phyloP scores from a whole-genome alignment of 306 rosid species.

The Delonix regia region DNA sequence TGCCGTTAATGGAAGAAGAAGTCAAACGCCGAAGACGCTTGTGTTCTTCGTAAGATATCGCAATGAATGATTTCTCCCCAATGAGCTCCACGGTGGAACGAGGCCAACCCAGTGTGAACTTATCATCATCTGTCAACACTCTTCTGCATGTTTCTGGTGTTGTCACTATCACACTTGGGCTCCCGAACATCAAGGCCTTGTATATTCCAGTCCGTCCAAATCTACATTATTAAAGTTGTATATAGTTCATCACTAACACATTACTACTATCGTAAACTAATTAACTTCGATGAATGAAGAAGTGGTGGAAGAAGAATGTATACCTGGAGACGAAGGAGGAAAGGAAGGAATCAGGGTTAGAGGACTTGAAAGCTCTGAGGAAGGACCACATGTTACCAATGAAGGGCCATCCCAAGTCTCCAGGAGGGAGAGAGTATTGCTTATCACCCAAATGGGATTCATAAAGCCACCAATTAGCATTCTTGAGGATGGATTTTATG shows the following conservation, averaged over 20 bases:
- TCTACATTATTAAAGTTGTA: constrained; percentile 40
- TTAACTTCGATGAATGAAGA: not conserved
- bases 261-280: not conserved
- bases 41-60: constrained; percentile 72
- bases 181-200: constrained; percentile 86
- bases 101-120: constrained; percentile 85
- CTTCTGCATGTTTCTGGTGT: constrained; percentile 67
- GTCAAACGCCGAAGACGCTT: constrained; percentile 82
- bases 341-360: constrained; percentile 79
- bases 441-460: constrained; percentile 61
- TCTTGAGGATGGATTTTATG: constrained; percentile 47
- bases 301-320: too few species aligned
- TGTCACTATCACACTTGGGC: constrained; percentile 77
- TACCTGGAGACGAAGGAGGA: constrained; percentile 70
- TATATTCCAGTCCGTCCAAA: constrained; percentile 76
- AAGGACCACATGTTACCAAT: constrained; percentile 98
- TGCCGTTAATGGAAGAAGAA: constrained; percentile 81
- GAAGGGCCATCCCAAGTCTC: constrained; percentile 90
- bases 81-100: constrained; percentile 67
- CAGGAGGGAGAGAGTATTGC: constrained; percentile 77
- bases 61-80: constrained; percentile 75
- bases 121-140: constrained; percentile 79
- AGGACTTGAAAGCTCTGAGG: constrained; percentile 84
- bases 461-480: constrained; percentile 63
- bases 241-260: not conserved